A percentile compares a stretch with the other conserved stretches of the same genome.
phyloP scores from a whole-genome alignment of 2,329 filamentous ascomycete species.

The Pestalotiopsis sp. region DNA sequence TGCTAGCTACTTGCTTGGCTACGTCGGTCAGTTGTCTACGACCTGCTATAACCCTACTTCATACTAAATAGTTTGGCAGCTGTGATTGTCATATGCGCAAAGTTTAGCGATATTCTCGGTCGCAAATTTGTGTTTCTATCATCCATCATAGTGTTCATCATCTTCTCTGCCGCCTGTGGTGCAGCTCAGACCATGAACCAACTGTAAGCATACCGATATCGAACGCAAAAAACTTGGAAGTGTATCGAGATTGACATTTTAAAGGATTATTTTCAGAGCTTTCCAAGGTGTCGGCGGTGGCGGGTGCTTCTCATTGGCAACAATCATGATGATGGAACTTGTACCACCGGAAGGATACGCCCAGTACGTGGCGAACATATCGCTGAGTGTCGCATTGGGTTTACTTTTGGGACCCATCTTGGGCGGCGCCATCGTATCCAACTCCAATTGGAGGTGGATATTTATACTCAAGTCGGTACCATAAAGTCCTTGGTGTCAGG shows the following conservation, averaged over 20 bases:
- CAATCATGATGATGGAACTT: constrained; percentile 36
- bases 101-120: no score
- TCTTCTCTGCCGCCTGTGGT: constrained; percentile 27
- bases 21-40: background rate
- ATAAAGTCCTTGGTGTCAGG: background rate
- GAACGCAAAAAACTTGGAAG: background rate
- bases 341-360: constrained; percentile 37
- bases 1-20: background rate
- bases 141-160: constrained; percentile 39
- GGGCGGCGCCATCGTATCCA: constrained; percentile 43
- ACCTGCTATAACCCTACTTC: no score
- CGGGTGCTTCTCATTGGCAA: constrained; percentile 47
- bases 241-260: constrained; percentile 27
- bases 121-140: constrained; percentile 25
- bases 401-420: constrained; percentile 46
- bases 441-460: constrained; percentile 47
- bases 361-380: constrained; percentile 35
- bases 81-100: no score
- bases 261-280: constrained; percentile 33
- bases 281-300: constrained; percentile 50
- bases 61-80: no score
- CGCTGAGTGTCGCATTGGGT: constrained; percentile 41
- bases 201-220: background rate
- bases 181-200: background rate
- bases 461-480: constrained; percentile 47